Percentiles rank a stretch among this genome's conserved stretches.
phyloP scores from a whole-genome alignment of 208 protist species.

The Naegleria lovaniensis region DNA sequence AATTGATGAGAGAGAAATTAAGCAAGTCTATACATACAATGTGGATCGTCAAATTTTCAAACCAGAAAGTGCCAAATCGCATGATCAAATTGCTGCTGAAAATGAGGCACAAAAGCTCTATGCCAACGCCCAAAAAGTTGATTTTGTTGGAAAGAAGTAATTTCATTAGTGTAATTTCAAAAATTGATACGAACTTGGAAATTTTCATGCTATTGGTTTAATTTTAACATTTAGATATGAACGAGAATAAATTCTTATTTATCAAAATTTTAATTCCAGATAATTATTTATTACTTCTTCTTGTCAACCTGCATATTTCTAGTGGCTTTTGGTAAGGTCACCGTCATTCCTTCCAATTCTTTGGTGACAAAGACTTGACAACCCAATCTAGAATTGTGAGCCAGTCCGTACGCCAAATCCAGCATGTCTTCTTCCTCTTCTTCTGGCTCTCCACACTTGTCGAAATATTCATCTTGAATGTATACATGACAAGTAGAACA shows the following conservation, averaged over 20 bases:
- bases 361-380: slow-evolving; percentile 64
- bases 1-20: slow-evolving; percentile 4
- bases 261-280: no score
- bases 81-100: neutral
- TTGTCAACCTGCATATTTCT: slow-evolving; percentile 23
- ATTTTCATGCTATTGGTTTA: neutral
- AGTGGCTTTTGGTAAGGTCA: slow-evolving; percentile 56
- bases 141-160: neutral
- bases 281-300: neutral
- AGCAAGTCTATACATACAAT: neutral
- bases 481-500: slow-evolving; percentile 97
- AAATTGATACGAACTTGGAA: neutral
- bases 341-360: slow-evolving; percentile 56
- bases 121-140: neutral
- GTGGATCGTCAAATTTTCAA: neutral
- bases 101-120: neutral
- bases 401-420: slow-evolving; percentile 61
- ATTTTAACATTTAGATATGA: neutral
- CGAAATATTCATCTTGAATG: slow-evolving; percentile 70
- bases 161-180: neutral
- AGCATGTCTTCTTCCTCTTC: slow-evolving; percentile 88
- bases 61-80: neutral
- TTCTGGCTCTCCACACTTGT: slow-evolving; percentile 72
- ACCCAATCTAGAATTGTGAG: slow-evolving; percentile 60
- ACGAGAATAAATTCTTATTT: neutral